Conservation (phyloP, 2,329 filamentous ascomycete species). For the Escovopsis sp. region DNA sequence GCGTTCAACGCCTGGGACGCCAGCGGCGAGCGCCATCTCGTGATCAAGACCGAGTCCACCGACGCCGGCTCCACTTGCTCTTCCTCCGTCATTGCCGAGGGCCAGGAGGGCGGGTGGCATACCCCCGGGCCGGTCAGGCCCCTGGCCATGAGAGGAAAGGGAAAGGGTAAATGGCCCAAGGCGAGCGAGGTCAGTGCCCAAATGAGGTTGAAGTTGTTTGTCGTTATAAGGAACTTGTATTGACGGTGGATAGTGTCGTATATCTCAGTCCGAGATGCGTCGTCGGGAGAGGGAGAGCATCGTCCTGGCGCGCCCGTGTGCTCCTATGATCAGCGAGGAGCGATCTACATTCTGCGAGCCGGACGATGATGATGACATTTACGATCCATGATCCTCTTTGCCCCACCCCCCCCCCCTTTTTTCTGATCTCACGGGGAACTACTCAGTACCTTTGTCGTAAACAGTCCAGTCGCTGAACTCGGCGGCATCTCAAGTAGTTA, state of each 20-base stretch:
- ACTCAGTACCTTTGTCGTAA: too few species aligned
- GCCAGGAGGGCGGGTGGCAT: not conserved
- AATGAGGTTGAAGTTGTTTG: too few species aligned
- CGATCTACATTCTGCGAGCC: slow-evolving; percentile 11
- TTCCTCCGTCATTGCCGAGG: not conserved
- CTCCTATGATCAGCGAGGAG: slow-evolving; percentile 5
- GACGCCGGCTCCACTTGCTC: slow-evolving; percentile 4
- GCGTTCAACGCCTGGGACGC: slow-evolving; percentile 20
- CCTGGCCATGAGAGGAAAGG: not conserved
- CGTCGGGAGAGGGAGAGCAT: not conserved
- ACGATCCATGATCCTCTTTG: slow-evolving; percentile 2
- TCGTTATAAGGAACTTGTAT: too few species aligned
- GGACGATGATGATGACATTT: slow-evolving; percentile 9
- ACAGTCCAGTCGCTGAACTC: too few species aligned
- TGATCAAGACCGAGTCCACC: slow-evolving; percentile 11
- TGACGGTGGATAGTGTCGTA: slow-evolving; percentile 2
- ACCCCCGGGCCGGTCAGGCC: not conserved
- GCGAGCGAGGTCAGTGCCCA: slow-evolving; percentile 1
- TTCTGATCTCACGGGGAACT: too few species aligned
- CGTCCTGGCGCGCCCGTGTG: too few species aligned
- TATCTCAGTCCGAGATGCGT: slow-evolving; percentile 1
- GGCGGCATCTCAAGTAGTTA: too few species aligned
- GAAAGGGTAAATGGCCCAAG: slow-evolving; percentile 13
- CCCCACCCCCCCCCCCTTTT: too few species aligned
- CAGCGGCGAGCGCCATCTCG: slow-evolving; percentile 10